Evolutionary conservation across 2,329 filamentous ascomycete genomes (phyloP).

Genomic region (Neurospora sp.): DNA sequence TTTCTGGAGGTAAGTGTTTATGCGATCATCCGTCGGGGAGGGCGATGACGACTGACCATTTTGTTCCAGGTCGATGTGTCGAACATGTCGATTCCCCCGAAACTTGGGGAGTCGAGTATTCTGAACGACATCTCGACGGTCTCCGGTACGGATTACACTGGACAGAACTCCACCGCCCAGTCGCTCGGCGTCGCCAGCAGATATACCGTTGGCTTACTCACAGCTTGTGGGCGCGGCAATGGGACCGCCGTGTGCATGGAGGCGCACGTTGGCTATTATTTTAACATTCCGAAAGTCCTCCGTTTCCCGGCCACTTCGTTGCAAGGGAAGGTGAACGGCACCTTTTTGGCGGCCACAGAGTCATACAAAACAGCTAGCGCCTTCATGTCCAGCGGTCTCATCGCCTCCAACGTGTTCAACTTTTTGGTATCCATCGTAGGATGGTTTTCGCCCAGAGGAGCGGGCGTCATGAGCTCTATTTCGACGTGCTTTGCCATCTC

Average conservation of each 20-base stretch:
- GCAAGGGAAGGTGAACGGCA: conserved; percentile 2
- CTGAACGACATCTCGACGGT: conserved; percentile 23
- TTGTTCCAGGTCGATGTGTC: conserved; percentile 21
- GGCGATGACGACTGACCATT: not conserved
- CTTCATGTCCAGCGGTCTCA: conserved; percentile 22
- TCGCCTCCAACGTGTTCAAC: conserved; percentile 18
- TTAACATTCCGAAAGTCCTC: conserved; percentile 24
- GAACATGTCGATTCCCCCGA: conserved; percentile 20
- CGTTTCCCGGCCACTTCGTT: conserved; percentile 19
- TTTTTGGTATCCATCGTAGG: conserved; percentile 16
- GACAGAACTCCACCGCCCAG: conserved; percentile 17
- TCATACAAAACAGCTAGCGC: conserved; percentile 19
- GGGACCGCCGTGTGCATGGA: conserved; percentile 18
- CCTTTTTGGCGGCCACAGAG: conserved; percentile 16
- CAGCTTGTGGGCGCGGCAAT: conserved; percentile 21
- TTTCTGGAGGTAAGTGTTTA: conserved; percentile 24
- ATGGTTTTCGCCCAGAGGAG: conserved; percentile 9
- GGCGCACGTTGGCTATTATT: conserved; percentile 21
- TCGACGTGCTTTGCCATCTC: conserved; percentile 19
- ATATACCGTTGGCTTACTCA: conserved; percentile 25
- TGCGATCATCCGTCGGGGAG: not conserved
- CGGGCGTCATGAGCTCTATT: conserved; percentile 14
- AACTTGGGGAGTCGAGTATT: conserved; percentile 22
- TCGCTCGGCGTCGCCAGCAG: conserved; percentile 20
- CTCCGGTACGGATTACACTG: conserved; percentile 24